These are phyloP conservation scores for Tolypocladium amazonense DNA, from an alignment of 2,329 filamentous ascomycete species.

Conservation along the genomic window DNA sequence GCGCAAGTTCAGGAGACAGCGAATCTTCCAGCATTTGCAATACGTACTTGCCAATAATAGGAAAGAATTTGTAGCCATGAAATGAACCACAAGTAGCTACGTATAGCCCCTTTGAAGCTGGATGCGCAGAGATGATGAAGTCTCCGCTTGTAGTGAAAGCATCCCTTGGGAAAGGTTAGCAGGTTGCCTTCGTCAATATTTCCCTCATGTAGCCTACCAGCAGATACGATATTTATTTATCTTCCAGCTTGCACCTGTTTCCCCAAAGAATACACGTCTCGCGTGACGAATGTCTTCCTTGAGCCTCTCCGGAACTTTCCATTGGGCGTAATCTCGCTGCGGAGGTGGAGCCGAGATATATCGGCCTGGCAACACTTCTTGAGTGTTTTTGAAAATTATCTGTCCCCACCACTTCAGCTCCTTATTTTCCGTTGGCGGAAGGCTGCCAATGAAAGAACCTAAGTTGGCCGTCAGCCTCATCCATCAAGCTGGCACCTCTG, in stretches of 20 bases:
- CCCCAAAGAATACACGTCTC: slow-evolving; percentile 48
- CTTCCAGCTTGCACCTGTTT: slow-evolving; percentile 42
- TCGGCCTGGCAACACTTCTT: slow-evolving; percentile 39
- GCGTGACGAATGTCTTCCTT: slow-evolving; percentile 49
- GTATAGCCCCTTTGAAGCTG: slow-evolving; percentile 41
- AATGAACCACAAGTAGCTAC: slow-evolving; percentile 56
- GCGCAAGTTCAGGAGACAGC: slow-evolving; percentile 29
- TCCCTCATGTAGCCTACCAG: slow-evolving; percentile 37
- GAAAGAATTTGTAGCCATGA: slow-evolving; percentile 59
- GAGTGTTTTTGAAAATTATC: slow-evolving; percentile 47
- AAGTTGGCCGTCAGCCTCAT: slow-evolving; percentile 14
- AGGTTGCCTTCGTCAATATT: not conserved
- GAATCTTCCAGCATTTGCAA: slow-evolving; percentile 40
- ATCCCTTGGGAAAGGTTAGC: slow-evolving; percentile 35
- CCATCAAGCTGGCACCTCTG: no score
- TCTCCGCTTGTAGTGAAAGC: slow-evolving; percentile 51
- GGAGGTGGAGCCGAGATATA: slow-evolving; percentile 46
- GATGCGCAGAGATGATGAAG: slow-evolving; percentile 51
- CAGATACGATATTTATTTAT: slow-evolving; percentile 54
- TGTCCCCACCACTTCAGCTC: slow-evolving; percentile 53
- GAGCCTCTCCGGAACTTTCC: slow-evolving; percentile 44
- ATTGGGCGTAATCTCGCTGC: slow-evolving; percentile 48
- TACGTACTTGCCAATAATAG: slow-evolving; percentile 52
- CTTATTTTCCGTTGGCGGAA: slow-evolving; percentile 40
- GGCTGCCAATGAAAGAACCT: slow-evolving; percentile 46